A percentile compares a stretch with the other conserved stretches of the same genome.
Conservation (phyloP, 164 flowering plant genomes). For the Vitis rotundifolia region DNA sequence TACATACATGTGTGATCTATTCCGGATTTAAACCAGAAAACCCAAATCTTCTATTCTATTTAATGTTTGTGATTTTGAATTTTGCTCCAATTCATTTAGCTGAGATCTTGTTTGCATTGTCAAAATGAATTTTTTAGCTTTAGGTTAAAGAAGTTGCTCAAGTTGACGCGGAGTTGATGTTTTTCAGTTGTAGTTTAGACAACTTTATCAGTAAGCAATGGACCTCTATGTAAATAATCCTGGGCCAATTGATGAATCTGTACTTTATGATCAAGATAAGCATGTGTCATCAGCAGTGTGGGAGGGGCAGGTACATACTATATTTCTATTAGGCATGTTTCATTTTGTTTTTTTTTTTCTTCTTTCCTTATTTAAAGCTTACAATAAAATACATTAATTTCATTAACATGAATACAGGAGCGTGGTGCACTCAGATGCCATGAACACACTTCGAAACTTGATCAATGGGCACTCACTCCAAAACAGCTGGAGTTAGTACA, state of each 20-base stretch:
- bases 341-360: neutral
- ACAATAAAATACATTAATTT: neutral
- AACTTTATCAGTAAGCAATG: slow-evolving; percentile 15
- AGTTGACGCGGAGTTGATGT: neutral
- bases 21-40: no score
- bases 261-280: slow-evolving; percentile 72
- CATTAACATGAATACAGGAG: slow-evolving; percentile 35
- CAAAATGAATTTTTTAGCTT: no score
- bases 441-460: slow-evolving; percentile 78
- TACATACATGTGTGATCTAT: no score
- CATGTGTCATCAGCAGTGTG: slow-evolving; percentile 76
- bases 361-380: neutral
- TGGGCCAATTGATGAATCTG: slow-evolving; percentile 61
- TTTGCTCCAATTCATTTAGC: no score
- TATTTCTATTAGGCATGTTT: neutral
- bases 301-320: slow-evolving; percentile 64
- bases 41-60: no score
- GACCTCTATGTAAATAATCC: slow-evolving; percentile 55
- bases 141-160: no score
- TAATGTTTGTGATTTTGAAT: no score
- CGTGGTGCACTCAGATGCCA: slow-evolving; percentile 81
- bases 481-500: slow-evolving; percentile 59
- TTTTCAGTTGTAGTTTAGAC: neutral
- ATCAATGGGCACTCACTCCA: slow-evolving; percentile 57
- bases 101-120: no score